These are phyloP conservation scores for Porodaedalea pini DNA, from an alignment of 1,284 basidiomycete species.

Conservation along the genomic window DNA sequence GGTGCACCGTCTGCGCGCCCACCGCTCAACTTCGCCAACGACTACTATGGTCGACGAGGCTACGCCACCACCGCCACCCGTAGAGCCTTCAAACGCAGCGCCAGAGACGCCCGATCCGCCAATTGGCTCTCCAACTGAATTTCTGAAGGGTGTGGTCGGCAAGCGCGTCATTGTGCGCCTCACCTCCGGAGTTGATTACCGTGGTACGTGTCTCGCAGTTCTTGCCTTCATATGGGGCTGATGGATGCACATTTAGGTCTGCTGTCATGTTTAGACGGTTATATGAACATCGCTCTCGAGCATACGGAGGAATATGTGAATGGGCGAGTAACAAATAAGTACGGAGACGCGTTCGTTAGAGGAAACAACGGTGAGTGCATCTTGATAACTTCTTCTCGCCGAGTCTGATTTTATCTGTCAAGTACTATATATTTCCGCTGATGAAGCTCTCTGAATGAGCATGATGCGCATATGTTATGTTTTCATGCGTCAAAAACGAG, in stretches of 20 bases:
- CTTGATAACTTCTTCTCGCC: slow-evolving; percentile 7
- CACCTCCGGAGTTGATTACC: slow-evolving; percentile 95
- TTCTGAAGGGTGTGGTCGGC: slow-evolving; percentile 91
- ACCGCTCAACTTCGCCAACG: not conserved
- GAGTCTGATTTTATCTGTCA: slow-evolving; percentile 9
- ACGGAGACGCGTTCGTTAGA: slow-evolving; percentile 93
- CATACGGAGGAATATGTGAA: slow-evolving; percentile 95
- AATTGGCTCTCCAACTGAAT: slow-evolving; percentile 83
- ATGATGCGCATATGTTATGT: not conserved
- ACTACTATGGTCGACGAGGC: slow-evolving; percentile 18
- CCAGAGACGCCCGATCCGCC: slow-evolving; percentile 44
- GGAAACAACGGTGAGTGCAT: slow-evolving; percentile 90
- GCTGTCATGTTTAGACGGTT: slow-evolving; percentile 95
- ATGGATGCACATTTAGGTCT: slow-evolving; percentile 55
- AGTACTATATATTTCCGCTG: slow-evolving; percentile 46
- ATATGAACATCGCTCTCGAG: slow-evolving; percentile 98
- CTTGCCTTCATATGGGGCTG: not conserved
- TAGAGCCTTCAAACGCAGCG: slow-evolving; percentile 42
- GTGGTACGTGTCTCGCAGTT: slow-evolving; percentile 52
- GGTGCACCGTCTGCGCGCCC: not conserved
- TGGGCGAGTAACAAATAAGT: slow-evolving; percentile 80
- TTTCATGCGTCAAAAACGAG: too few relatives aligned
- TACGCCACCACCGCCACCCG: slow-evolving; percentile 29
- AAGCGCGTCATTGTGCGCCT: slow-evolving; percentile 92
- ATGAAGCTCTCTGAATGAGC: slow-evolving; percentile 35